Percentiles rank a stretch among this genome's conserved stretches.
Evolutionary conservation across 2,329 filamentous ascomycete species (phyloP).

Genomic region (Macroventuria anomochaeta): DNA sequence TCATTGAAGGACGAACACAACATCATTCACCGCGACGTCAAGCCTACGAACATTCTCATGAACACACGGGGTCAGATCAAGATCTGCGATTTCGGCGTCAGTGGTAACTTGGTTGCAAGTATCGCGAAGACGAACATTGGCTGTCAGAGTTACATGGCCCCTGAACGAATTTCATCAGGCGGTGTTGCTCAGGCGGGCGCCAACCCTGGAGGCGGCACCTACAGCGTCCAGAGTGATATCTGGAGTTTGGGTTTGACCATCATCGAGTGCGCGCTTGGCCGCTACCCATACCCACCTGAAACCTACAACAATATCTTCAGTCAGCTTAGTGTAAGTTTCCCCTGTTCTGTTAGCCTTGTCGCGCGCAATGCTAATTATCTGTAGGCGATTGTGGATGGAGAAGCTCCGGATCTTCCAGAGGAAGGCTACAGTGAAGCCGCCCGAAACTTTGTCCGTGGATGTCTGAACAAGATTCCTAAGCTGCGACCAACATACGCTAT

Average conservation of each 20-base stretch:
- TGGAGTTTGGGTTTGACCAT: slow-evolving; percentile 95
- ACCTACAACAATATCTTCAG: slow-evolving; percentile 99
- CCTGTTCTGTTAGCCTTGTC: background rate
- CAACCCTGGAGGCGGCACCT: slow-evolving; percentile 78
- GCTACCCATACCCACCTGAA: slow-evolving; percentile 95
- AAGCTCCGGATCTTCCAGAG: slow-evolving; percentile 85
- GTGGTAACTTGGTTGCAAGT: slow-evolving; percentile 93
- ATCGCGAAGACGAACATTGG: slow-evolving; percentile 99
- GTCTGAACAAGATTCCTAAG: slow-evolving; percentile 90
- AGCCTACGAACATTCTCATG: slow-evolving; percentile 96
- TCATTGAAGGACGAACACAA: slow-evolving; percentile 96
- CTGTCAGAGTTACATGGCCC: slow-evolving; percentile 99
- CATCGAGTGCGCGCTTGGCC: slow-evolving; percentile 93
- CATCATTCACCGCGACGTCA: slow-evolving; percentile 98
- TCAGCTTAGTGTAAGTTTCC: slow-evolving; percentile 81
- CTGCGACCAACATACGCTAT: slow-evolving; percentile 93
- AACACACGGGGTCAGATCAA: slow-evolving; percentile 93
- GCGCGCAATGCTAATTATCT: slow-evolving; percentile 2
- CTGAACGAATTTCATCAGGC: slow-evolving; percentile 90
- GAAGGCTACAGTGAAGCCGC: slow-evolving; percentile 80
- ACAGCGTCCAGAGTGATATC: slow-evolving; percentile 97
- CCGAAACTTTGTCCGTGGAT: slow-evolving; percentile 84
- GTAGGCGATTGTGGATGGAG: slow-evolving; percentile 95
- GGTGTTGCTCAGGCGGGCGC: slow-evolving; percentile 74
- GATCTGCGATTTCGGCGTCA: slow-evolving; percentile 98